Evolutionary conservation across 805 yeast species (phyloP).

Genomic region (Starmerella davenportii): DNA sequence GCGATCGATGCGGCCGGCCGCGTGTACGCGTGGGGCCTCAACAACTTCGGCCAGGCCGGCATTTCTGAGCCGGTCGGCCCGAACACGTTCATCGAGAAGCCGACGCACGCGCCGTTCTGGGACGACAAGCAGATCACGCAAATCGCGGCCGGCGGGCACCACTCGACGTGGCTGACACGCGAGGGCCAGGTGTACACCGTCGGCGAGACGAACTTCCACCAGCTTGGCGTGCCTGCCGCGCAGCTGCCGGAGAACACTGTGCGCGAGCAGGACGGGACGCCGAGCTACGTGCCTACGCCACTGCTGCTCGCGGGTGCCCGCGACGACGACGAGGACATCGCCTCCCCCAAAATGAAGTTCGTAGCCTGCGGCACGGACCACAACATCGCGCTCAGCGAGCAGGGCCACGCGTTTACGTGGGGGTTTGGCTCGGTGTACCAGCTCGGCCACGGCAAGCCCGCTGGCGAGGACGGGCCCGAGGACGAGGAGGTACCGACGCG

Average conservation of each 20-base stretch:
- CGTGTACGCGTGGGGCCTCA: conserved; percentile 84
- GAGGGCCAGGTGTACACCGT: conserved; percentile 64
- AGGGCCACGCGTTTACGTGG: conserved; percentile 86
- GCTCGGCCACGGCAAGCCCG: conserved; percentile 71
- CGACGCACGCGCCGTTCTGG: conserved; percentile 54
- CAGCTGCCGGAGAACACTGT: conserved; percentile 53
- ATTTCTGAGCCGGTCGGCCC: conserved; percentile 33
- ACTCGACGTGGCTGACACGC: conserved; percentile 54
- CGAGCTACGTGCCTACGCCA: conserved; percentile 64
- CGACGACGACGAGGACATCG: conserved; percentile 18
- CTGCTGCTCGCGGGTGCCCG: conserved; percentile 36
- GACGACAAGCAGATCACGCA: conserved; percentile 34
- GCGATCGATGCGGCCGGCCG: conserved; percentile 60
- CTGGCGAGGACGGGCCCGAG: conserved; percentile 68
- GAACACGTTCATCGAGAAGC: conserved; percentile 61
- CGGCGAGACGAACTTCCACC: conserved; percentile 90
- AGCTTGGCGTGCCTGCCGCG: conserved; percentile 57
- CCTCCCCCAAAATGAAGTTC: conserved; percentile 37
- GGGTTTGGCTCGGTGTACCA: conserved; percentile 97
- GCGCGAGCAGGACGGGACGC: conserved; percentile 59
- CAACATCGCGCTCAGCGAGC: conserved; percentile 64
- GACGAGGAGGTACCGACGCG: conserved; percentile 80
- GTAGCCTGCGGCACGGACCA: conserved; percentile 86
- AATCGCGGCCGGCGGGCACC: conserved; percentile 91
- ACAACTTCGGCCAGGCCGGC: conserved; percentile 95